Conservation (phyloP, 2,329 filamentous ascomycete species). For the Xylaria sp. region DNA sequence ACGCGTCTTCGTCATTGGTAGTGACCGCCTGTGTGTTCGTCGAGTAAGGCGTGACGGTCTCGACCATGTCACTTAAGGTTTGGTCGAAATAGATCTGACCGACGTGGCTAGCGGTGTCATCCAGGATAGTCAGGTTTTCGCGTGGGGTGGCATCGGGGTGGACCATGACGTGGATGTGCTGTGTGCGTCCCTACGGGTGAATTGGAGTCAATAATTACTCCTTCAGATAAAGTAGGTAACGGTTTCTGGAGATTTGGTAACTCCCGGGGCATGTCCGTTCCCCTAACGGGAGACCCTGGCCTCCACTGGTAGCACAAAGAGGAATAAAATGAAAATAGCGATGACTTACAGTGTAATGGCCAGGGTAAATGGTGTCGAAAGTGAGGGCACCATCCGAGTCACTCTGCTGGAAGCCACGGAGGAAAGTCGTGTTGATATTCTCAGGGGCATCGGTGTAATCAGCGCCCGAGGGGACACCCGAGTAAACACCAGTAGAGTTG, state of each 20-base stretch:
- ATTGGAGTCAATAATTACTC: too few relatives aligned
- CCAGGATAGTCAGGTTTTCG: slow-evolving; percentile 9
- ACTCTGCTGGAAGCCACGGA: slow-evolving; percentile 33
- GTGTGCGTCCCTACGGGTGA: slow-evolving; percentile 12
- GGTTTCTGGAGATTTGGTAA: too few relatives aligned
- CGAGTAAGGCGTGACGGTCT: slow-evolving; percentile 17
- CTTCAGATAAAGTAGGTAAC: too few relatives aligned
- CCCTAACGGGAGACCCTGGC: too few relatives aligned
- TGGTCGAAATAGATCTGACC: slow-evolving; percentile 36
- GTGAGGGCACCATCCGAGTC: slow-evolving; percentile 24
- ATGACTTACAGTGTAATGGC: slow-evolving; percentile 20
- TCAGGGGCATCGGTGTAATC: slow-evolving; percentile 12
- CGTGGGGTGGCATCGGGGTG: slow-evolving; percentile 18
- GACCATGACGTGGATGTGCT: slow-evolving; percentile 33
- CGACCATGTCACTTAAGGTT: slow-evolving; percentile 6
- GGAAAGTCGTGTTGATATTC: slow-evolving; percentile 19
- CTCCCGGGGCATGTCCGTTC: too few relatives aligned
- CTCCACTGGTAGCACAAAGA: too few relatives aligned
- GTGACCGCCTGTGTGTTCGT: slow-evolving; percentile 27
- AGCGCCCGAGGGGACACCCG: slow-evolving; percentile 20
- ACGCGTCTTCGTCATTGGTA: slow-evolving; percentile 22
- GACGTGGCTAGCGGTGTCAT: slow-evolving; percentile 9
- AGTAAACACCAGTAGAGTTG: slow-evolving; percentile 32
- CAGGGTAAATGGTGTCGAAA: slow-evolving; percentile 34
- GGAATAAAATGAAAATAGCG: too few relatives aligned